Evolutionary conservation across 495 filamentous ascomycete genomes (phyloP).

Genomic region (Peziza echinospora): DNA sequence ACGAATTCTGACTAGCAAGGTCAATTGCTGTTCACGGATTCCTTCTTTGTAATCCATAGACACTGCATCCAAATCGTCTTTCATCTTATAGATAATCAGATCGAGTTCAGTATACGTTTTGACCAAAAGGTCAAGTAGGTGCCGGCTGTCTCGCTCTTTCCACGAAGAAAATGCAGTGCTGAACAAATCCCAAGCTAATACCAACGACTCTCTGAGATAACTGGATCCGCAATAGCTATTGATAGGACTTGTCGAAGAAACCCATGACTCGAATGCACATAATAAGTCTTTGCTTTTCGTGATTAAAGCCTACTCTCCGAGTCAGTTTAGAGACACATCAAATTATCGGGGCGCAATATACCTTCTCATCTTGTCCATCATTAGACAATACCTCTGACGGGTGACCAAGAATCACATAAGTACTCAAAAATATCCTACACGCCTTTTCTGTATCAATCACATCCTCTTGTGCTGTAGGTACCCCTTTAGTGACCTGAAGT

Average conservation of each 20-base stretch:
- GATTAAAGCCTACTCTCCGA: conserved; percentile 43
- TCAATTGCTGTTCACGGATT: conserved; percentile 79
- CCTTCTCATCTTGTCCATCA: conserved; percentile 64
- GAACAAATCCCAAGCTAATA: conserved; percentile 48
- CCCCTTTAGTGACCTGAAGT: conserved; percentile 25
- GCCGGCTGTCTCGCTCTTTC: conserved; percentile 79
- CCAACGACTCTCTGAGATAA: not conserved
- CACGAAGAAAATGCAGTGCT: conserved; percentile 83
- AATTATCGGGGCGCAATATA: conserved; percentile 3
- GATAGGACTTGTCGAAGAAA: conserved; percentile 24
- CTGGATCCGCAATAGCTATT: not conserved
- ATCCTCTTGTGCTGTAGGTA: conserved; percentile 30
- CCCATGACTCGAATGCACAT: conserved; percentile 56
- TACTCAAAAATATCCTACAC: conserved; percentile 75
- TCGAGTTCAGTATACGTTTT: conserved; percentile 89
- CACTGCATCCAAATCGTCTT: conserved; percentile 70
- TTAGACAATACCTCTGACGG: conserved; percentile 72
- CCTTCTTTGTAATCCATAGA: conserved; percentile 78
- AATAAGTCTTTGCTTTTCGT: conserved; percentile 71
- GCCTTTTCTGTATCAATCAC: conserved; percentile 54
- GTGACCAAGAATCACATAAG: conserved; percentile 81
- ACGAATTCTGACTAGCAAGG: conserved; percentile 73
- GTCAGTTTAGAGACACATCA: conserved; percentile 25
- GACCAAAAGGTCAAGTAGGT: conserved; percentile 83
- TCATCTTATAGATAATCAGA: conserved; percentile 89